phyloP scores from a whole-genome alignment of 2,329 filamentous ascomycete genomes.

The Moelleriella libera region DNA sequence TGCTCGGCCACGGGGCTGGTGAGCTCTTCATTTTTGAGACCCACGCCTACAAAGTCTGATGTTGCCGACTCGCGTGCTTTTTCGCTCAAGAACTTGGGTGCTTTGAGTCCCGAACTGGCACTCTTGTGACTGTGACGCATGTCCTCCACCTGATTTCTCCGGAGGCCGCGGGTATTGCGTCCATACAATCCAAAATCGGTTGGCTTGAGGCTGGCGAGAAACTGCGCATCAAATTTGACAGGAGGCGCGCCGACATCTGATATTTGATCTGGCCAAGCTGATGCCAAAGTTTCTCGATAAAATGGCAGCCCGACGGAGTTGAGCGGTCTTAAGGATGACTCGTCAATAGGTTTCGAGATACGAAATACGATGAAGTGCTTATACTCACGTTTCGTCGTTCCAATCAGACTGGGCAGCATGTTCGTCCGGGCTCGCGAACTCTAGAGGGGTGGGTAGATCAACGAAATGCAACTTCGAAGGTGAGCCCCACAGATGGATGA shows the following conservation, averaged over 20 bases:
- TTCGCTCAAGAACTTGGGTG: slow-evolving; percentile 90
- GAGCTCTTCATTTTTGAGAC: slow-evolving; percentile 39
- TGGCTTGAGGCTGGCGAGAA: slow-evolving; percentile 53
- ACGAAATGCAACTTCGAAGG: slow-evolving; percentile 77
- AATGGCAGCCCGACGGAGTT: slow-evolving; percentile 85
- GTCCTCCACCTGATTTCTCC: slow-evolving; percentile 73
- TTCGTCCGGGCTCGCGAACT: slow-evolving; percentile 57
- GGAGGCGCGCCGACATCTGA: slow-evolving; percentile 80
- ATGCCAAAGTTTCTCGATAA: slow-evolving; percentile 77
- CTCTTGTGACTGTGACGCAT: slow-evolving; percentile 50
- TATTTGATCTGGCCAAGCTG: slow-evolving; percentile 77
- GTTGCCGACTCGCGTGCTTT: slow-evolving; percentile 59
- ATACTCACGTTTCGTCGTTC: slow-evolving; percentile 51
- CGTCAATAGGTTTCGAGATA: slow-evolving; percentile 4
- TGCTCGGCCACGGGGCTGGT: slow-evolving; percentile 51
- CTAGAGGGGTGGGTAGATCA: slow-evolving; percentile 63
- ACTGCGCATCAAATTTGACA: slow-evolving; percentile 54
- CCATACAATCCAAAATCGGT: slow-evolving; percentile 68
- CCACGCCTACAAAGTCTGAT: slow-evolving; percentile 24
- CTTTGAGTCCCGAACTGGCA: slow-evolving; percentile 46
- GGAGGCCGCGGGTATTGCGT: slow-evolving; percentile 56
- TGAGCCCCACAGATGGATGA: slow-evolving; percentile 79
- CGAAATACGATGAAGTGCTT: not conserved
- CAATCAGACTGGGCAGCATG: slow-evolving; percentile 49
- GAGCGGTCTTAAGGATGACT: slow-evolving; percentile 42